Evolutionary conservation across 2,329 filamentous ascomycete species (phyloP).

Genomic region (Fusarium kyushuense): DNA sequence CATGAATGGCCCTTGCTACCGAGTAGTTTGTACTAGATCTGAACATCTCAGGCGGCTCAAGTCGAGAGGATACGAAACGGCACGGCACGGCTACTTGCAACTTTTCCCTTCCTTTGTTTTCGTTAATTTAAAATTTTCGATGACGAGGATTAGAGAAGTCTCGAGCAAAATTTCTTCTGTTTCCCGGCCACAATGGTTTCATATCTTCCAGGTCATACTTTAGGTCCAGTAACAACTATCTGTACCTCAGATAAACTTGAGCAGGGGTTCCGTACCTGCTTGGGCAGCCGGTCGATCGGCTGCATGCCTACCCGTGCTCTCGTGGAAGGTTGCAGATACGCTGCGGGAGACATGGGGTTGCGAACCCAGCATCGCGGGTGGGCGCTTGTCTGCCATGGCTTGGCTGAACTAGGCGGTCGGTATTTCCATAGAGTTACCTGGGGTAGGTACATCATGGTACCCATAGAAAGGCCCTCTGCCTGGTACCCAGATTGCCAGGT

Average conservation of each 20-base stretch:
- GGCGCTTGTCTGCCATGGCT: slow-evolving; percentile 3
- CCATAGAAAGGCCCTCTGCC: neutral
- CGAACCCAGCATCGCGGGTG: slow-evolving; percentile 25
- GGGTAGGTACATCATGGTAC: slow-evolving; percentile 1
- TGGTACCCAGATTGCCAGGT: neutral
- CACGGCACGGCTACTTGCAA: slow-evolving; percentile 2
- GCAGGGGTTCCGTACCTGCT: slow-evolving; percentile 11
- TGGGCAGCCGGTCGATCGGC: slow-evolving; percentile 20
- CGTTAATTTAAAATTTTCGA: slow-evolving; percentile 1
- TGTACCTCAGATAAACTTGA: slow-evolving; percentile 19
- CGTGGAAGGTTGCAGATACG: slow-evolving; percentile 31
- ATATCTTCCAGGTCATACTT: neutral
- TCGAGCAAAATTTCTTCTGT: neutral
- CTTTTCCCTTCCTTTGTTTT: neutral
- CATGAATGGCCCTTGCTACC: slow-evolving; percentile 5
- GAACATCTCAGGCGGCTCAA: slow-evolving; percentile 13
- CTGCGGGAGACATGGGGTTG: slow-evolving; percentile 12
- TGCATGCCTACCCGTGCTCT: slow-evolving; percentile 22
- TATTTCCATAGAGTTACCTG: neutral
- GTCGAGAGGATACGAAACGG: neutral
- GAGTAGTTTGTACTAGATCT: neutral
- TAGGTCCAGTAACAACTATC: slow-evolving; percentile 3
- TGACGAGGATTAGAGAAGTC: neutral
- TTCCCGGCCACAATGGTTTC: neutral
- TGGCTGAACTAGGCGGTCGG: slow-evolving; percentile 10